Conservation (phyloP, 2,329 filamentous ascomycete species). For the Pyricularia grisea region DNA sequence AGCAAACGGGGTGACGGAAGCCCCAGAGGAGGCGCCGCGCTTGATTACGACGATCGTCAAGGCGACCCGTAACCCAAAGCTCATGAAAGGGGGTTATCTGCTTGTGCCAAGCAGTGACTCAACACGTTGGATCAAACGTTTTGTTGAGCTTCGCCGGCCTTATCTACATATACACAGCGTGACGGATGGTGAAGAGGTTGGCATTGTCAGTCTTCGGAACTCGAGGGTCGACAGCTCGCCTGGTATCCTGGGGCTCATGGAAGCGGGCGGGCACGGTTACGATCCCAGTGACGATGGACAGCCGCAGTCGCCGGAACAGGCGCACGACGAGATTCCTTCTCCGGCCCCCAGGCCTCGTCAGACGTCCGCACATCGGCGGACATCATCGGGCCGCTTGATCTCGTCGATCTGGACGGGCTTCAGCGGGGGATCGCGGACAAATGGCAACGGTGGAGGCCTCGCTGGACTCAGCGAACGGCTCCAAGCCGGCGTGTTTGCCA, state of each 20-base stretch:
- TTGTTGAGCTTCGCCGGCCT: constrained; percentile 82
- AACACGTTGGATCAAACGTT: constrained; percentile 81
- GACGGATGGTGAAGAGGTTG: constrained; percentile 81
- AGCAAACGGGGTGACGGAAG: constrained; percentile 44
- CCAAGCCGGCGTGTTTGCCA: constrained; percentile 74
- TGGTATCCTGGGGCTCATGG: constrained; percentile 70
- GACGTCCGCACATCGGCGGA: constrained; percentile 29
- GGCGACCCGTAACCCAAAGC: constrained; percentile 68
- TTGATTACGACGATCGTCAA: constrained; percentile 69
- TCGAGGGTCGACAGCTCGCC: constrained; percentile 88
- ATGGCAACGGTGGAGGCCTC: constrained; percentile 27
- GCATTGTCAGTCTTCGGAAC: constrained; percentile 79
- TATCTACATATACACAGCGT: constrained; percentile 87
- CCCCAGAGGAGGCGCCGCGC: constrained; percentile 43
- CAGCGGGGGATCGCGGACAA: constrained; percentile 11
- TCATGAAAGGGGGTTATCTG: constrained; percentile 82
- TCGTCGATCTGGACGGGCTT: constrained; percentile 46
- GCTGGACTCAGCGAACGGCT: constrained; percentile 47
- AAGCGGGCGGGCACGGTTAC: constrained; percentile 18
- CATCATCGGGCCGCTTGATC: constrained; percentile 40
- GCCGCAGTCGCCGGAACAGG: constrained; percentile 7
- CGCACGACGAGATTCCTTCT: constrained; percentile 6
- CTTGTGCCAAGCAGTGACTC: constrained; percentile 75
- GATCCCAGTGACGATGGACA: constrained; percentile 10
- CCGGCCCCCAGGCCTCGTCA: neutral